phyloP scores from a whole-genome alignment of 1,284 basidiomycete species.

The Puccinia triticina region DNA sequence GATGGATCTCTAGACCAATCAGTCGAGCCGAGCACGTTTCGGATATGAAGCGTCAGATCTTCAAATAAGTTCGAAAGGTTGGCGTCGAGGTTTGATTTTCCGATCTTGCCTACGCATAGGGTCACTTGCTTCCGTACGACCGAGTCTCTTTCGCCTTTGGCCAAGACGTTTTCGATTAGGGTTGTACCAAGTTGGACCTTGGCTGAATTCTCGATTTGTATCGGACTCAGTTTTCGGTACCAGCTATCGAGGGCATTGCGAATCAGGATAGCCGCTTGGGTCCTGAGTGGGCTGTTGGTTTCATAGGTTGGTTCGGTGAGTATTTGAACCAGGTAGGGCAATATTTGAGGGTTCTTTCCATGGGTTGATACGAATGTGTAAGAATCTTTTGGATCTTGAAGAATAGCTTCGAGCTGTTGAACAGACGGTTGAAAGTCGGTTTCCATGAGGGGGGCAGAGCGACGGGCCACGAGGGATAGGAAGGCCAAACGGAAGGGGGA shows the following conservation, averaged over 20 bases:
- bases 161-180: slow-evolving; percentile 34
- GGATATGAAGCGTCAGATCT: slow-evolving; percentile 32
- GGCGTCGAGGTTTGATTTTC: slow-evolving; percentile 45
- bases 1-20: slow-evolving; percentile 38
- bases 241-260: slow-evolving; percentile 46
- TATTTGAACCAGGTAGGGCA: slow-evolving; percentile 39
- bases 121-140: slow-evolving; percentile 43
- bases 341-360: slow-evolving; percentile 30
- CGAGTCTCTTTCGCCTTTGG: slow-evolving; percentile 42
- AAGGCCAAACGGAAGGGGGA: too few relatives aligned
- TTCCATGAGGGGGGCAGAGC: neutral
- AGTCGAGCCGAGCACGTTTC: slow-evolving; percentile 9
- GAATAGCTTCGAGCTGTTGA: slow-evolving; percentile 46
- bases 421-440: slow-evolving; percentile 20
- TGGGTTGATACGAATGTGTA: slow-evolving; percentile 34
- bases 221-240: slow-evolving; percentile 41
- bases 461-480: neutral
- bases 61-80: slow-evolving; percentile 47
- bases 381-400: slow-evolving; percentile 39
- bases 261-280: slow-evolving; percentile 44
- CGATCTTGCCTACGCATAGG: slow-evolving; percentile 43
- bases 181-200: slow-evolving; percentile 25
- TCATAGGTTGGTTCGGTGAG: slow-evolving; percentile 32
- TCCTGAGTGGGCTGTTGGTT: slow-evolving; percentile 31
- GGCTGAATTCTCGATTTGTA: slow-evolving; percentile 37